Evolutionary conservation across 2,329 filamentous ascomycete genomes (phyloP).

Genomic region (Macrophomina phaseolina): DNA sequence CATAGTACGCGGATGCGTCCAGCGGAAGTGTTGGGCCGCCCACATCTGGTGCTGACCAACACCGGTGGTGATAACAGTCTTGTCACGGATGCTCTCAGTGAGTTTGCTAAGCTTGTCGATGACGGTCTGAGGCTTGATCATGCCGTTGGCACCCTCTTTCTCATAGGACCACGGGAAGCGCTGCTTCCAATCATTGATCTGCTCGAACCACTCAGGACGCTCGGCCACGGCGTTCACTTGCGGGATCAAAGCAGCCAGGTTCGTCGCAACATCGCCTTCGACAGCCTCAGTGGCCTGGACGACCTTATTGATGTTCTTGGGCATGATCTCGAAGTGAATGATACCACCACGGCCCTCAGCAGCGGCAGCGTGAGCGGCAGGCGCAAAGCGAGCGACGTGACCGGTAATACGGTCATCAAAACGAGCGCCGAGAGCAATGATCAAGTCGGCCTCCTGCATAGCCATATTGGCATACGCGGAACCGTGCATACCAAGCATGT

Average conservation of each 20-base stretch:
- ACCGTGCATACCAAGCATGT: constrained; percentile 99
- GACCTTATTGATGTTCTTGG: constrained; percentile 99
- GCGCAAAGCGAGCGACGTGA: constrained; percentile 84
- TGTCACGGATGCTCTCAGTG: constrained; percentile 78
- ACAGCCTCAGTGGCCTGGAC: constrained; percentile 95
- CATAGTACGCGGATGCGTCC: constrained; percentile 90
- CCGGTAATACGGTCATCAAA: constrained; percentile 96
- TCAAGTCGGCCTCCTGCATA: constrained; percentile 95
- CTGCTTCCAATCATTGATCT: constrained; percentile 90
- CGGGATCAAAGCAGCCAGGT: constrained; percentile 77
- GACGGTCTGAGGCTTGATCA: constrained; percentile 93
- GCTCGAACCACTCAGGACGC: constrained; percentile 83
- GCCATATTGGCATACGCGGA: constrained; percentile 97
- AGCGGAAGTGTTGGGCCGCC: constrained; percentile 95
- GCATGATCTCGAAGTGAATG: constrained; percentile 97
- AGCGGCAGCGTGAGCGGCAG: constrained; percentile 83
- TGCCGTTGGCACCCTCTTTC: constrained; percentile 72
- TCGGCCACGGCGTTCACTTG: constrained; percentile 68
- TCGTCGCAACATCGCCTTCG: constrained; percentile 86
- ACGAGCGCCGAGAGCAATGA: constrained; percentile 89
- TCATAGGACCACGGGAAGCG: constrained; percentile 91
- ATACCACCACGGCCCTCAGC: constrained; percentile 89
- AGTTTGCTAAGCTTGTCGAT: constrained; percentile 90
- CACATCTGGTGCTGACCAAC: constrained; percentile 99
- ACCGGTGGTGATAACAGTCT: constrained; percentile 88